phyloP scores from a whole-genome alignment of 495 filamentous ascomycete species.

The Podospora australis region DNA sequence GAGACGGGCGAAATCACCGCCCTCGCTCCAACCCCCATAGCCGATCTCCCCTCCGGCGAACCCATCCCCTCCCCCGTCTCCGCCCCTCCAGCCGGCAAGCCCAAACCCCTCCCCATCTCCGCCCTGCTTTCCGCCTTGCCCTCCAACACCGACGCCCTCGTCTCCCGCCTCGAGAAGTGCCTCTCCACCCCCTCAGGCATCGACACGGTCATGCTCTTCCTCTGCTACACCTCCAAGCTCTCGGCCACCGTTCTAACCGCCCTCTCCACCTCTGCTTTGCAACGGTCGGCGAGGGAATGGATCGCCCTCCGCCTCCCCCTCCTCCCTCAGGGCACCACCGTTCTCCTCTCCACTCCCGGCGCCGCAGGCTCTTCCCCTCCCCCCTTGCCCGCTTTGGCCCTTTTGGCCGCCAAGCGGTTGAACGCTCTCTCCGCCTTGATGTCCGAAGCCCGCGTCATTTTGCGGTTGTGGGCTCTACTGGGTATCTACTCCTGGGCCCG shows the following conservation, averaged over 20 bases:
- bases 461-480: conserved; percentile 73
- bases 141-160: conserved; percentile 39
- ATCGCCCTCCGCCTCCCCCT: conserved; percentile 34
- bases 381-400: conserved; percentile 36
- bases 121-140: conserved; percentile 31
- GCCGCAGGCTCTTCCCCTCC: conserved; percentile 26
- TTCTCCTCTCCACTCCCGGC: conserved; percentile 24
- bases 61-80: conserved; percentile 32
- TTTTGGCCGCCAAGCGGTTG: conserved; percentile 36
- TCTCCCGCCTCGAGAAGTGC: conserved; percentile 49
- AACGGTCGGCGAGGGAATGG: conserved; percentile 32
- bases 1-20: conserved; percentile 3
- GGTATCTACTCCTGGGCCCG: conserved; percentile 70
- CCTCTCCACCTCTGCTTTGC: conserved; percentile 30
- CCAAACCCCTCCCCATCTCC: conserved; percentile 21
- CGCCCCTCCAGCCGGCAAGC: conserved; percentile 32
- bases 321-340: conserved; percentile 31
- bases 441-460: conserved; percentile 61
- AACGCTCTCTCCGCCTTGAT: conserved; percentile 48
- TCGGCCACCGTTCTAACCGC: conserved; percentile 33
- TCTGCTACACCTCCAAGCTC: conserved; percentile 60
- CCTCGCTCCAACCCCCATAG: conserved; percentile 19
- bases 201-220: conserved; percentile 54
- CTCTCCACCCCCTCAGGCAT: conserved; percentile 54
- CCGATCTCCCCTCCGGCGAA: conserved; percentile 35